These are phyloP conservation scores for Silene vulgaris DNA, from an alignment of 179 eudicot species.

Conservation along the genomic window DNA sequence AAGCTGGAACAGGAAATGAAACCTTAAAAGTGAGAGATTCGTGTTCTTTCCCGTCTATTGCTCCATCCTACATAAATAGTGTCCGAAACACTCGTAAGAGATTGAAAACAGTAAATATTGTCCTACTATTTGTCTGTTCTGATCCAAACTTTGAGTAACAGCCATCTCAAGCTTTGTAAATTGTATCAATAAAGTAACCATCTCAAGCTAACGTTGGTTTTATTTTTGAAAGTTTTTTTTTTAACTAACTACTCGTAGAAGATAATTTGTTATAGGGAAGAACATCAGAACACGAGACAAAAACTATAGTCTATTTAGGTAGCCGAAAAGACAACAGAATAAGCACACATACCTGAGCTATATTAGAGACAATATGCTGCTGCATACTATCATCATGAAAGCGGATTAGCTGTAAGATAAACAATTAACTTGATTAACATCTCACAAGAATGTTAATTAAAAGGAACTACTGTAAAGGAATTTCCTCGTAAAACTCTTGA, in stretches of 20 bases:
- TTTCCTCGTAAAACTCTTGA: background rate
- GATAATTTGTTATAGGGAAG: background rate
- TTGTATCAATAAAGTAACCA: background rate
- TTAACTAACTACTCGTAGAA: background rate
- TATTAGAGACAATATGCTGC: conserved; percentile 33
- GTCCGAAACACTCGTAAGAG: conserved; percentile 3
- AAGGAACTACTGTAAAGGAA: conserved; percentile 5
- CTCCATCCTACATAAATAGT: conserved; percentile 37
- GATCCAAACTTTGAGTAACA: background rate
- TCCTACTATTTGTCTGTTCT: background rate
- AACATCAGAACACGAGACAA: background rate
- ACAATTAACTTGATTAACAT: conserved; percentile 1
- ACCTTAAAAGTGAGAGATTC: conserved; percentile 50
- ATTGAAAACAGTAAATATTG: background rate
- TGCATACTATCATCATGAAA: conserved; percentile 46
- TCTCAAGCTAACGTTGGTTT: background rate
- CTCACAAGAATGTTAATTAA: background rate
- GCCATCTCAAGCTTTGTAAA: background rate
- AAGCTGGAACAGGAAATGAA: conserved; percentile 1
- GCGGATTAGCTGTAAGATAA: conserved; percentile 51
- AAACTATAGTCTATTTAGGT: background rate
- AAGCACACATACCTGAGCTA: conserved; percentile 35
- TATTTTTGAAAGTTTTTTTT: background rate
- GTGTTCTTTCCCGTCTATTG: conserved; percentile 25
- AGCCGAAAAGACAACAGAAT: background rate